A percentile compares a stretch with the other conserved stretches of the same genome.
These are phyloP conservation scores for Sugiyamaella qingdaonensis DNA, from an alignment of 805 yeast genomes.

Conservation along the genomic window DNA sequence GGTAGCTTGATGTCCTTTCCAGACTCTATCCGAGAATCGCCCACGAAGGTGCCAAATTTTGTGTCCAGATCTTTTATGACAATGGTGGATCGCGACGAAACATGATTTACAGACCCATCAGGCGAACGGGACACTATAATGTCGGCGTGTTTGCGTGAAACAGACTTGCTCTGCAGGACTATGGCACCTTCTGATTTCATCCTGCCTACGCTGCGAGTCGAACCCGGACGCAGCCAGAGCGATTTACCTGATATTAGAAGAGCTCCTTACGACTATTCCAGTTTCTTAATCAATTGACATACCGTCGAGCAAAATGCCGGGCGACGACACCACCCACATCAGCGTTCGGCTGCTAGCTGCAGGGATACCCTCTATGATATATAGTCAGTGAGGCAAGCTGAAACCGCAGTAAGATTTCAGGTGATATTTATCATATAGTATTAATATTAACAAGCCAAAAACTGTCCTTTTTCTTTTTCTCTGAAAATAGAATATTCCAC, in stretches of 20 bases:
- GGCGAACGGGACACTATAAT: constrained; percentile 16
- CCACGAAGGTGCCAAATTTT: constrained; percentile 26
- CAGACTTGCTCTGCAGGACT: constrained; percentile 21
- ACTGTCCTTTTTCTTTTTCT: too few species aligned
- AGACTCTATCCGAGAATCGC: constrained; percentile 8
- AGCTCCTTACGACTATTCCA: not conserved
- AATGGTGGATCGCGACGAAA: constrained; percentile 18
- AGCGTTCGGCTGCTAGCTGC: not conserved
- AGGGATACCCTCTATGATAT: too few species aligned
- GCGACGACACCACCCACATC: constrained; percentile 19
- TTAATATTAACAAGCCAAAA: too few species aligned
- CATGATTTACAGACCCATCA: constrained; percentile 16
- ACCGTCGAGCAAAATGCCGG: constrained; percentile 5
- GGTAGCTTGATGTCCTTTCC: constrained; percentile 6
- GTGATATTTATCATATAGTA: too few species aligned
- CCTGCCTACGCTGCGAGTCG: constrained; percentile 25
- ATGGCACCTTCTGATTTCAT: constrained; percentile 13
- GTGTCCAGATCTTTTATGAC: constrained; percentile 24
- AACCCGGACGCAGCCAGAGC: constrained; percentile 29
- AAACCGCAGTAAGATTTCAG: too few species aligned
- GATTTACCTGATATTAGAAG: constrained; percentile 6
- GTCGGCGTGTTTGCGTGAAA: constrained; percentile 26
- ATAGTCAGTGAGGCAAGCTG: too few species aligned
- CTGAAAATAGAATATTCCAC: too few species aligned
- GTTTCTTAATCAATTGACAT: not conserved